Base-by-base conservation (phyloP, 768 basidiomycete species). In the Chalciporus piperatus region DNA sequence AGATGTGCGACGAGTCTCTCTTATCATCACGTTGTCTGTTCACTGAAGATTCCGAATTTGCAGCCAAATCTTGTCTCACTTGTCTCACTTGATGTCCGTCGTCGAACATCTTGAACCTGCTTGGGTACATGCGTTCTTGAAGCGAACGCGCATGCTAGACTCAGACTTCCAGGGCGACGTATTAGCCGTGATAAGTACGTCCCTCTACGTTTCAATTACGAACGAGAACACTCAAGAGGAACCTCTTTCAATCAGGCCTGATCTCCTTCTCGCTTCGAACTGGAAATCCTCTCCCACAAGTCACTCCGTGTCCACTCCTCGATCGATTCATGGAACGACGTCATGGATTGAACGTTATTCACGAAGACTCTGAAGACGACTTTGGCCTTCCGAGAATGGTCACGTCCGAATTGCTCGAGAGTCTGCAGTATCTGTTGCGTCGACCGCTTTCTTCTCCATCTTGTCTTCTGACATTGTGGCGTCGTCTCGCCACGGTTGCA, bases 151-250 rank as follows among this genome's bases (percentile, higher is more conserved):
- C 11, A 79, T 95, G 52, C 72, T 84, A 32, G 90, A 94, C 62
- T 76, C 85, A 0, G 82, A 84, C 56, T 94, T 94, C 58, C 84
- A 93, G 56, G 92, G 92, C 1, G 91, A 93, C 50, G 76, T 92
- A 7, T 74, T 94, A 4, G 87, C 91, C 10, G 87, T 93, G 7
- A 83, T 93, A 51, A 85, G 87, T 87, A 53, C 45, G 80, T 62
- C 37, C 13, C 19, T 22, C 11, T 30, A 25, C 44, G 37, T 54
- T 25, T 25, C 14, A 22, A 27, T 12, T 16, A 14, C 28, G 28
- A 5, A 48, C 1, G 25, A 49, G 11, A 13, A 0, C 22, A 54
- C 19, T 17, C n/a, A 35, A 4, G n/a, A n/a, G 37, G 19, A 33
- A 9, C 4, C 11, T 17, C 14, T 11, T 8, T 30, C 11, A 30